Percentiles rank a stretch among this genome's conserved stretches.
phyloP scores from a whole-genome alignment of 2,329 filamentous ascomycete genomes.

The Trichoderma sp. region DNA sequence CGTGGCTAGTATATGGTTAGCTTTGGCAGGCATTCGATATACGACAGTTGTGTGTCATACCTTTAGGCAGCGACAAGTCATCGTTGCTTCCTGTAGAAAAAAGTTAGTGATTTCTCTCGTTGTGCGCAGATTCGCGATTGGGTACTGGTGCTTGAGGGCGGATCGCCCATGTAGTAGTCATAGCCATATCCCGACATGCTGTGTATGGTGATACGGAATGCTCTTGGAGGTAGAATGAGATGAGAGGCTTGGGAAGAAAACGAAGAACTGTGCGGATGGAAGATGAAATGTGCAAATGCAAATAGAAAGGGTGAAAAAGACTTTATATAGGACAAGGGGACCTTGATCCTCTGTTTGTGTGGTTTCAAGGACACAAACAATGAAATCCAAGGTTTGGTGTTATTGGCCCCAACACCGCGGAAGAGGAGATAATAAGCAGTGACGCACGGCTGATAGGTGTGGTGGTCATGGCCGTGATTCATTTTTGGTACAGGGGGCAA shows the following conservation, averaged over 20 bases:
- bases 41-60: slow-evolving; percentile 39
- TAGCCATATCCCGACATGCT: neutral
- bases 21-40: neutral
- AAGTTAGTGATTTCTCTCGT: slow-evolving; percentile 37
- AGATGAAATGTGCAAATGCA: neutral
- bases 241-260: neutral
- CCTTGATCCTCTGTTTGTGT: neutral
- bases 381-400: neutral
- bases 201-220: neutral
- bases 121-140: neutral
- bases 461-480: neutral
- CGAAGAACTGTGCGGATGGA: neutral
- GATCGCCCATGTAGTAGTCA: slow-evolving; percentile 29
- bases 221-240: neutral
- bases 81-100: slow-evolving; percentile 55
- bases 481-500: neutral
- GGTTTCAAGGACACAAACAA: slow-evolving; percentile 1
- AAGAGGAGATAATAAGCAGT: neutral
- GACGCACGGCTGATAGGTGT: slow-evolving; percentile 3
- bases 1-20: slow-evolving; percentile 54
- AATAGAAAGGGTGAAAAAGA: too few species aligned
- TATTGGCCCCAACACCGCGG: neutral
- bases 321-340: neutral
- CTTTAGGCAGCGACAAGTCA: slow-evolving; percentile 65
- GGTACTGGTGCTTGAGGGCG: slow-evolving; percentile 31